phyloP scores from a whole-genome alignment of 495 filamentous ascomycete species.

The Podospora australis region DNA sequence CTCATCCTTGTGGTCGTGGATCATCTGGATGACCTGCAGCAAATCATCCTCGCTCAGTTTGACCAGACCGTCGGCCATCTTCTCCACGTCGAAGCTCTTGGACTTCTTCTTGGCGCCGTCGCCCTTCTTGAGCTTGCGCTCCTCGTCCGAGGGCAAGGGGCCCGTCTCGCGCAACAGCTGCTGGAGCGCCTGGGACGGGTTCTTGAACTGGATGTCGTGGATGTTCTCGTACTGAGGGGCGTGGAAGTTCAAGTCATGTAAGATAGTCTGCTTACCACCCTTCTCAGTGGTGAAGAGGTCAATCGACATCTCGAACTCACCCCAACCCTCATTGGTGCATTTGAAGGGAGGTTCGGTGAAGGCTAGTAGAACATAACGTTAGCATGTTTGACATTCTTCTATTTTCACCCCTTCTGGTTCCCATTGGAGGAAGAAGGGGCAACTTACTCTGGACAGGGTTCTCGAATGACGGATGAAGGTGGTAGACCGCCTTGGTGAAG shows the following conservation, averaged over 20 bases:
- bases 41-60: slow-evolving; percentile 57
- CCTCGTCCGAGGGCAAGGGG: slow-evolving; percentile 69
- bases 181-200: slow-evolving; percentile 78
- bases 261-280: slow-evolving; percentile 70
- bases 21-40: slow-evolving; percentile 90
- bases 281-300: slow-evolving; percentile 74
- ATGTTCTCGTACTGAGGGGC: slow-evolving; percentile 73
- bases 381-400: slow-evolving; percentile 7
- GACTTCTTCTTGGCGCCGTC: slow-evolving; percentile 72
- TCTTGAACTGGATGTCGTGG: slow-evolving; percentile 80
- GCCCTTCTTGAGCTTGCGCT: slow-evolving; percentile 53
- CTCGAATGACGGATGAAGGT: slow-evolving; percentile 87
- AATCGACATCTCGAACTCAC: slow-evolving; percentile 96
- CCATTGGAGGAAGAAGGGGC: background rate
- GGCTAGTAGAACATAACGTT: too few relatives aligned
- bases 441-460: slow-evolving; percentile 73
- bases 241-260: slow-evolving; percentile 90
- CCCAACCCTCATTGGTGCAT: slow-evolving; percentile 93
- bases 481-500: slow-evolving; percentile 89
- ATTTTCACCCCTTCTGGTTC: background rate
- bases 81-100: slow-evolving; percentile 88
- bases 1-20: slow-evolving; percentile 88
- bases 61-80: slow-evolving; percentile 67
- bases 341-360: slow-evolving; percentile 80
- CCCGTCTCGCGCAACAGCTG: slow-evolving; percentile 71